Evolutionary conservation across 495 filamentous ascomycete genomes (phyloP).

Genomic region (Penicillium diatomitis): DNA sequence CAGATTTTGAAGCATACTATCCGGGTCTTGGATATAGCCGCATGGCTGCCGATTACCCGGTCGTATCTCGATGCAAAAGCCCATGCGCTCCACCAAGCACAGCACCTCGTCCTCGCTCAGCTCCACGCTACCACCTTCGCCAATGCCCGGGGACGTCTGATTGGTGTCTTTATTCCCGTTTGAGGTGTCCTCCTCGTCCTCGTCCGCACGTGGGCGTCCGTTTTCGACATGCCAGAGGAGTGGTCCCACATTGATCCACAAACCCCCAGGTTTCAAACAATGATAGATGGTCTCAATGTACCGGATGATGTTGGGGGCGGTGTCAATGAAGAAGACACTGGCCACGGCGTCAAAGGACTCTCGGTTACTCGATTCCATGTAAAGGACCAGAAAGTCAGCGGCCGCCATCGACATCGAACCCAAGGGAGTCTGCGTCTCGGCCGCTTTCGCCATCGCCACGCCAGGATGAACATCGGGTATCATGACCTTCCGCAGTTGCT

Average conservation of each 20-base stretch:
- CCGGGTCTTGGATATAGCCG: constrained; percentile 78
- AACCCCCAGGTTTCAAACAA: constrained; percentile 66
- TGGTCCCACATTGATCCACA: constrained; percentile 86
- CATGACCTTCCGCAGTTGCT: constrained; percentile 60
- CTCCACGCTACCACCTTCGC: constrained; percentile 77
- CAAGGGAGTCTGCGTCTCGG: constrained; percentile 12
- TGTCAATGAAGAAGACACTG: constrained; percentile 94
- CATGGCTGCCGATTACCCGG: constrained; percentile 39
- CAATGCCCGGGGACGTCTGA: constrained; percentile 44
- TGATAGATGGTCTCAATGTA: constrained; percentile 76
- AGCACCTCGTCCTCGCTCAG: constrained; percentile 82
- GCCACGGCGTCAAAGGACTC: constrained; percentile 71
- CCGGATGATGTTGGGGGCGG: constrained; percentile 80
- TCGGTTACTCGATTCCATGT: constrained; percentile 48
- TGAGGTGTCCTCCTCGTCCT: constrained; percentile 8
- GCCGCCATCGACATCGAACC: constrained; percentile 73
- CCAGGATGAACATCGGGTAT: constrained; percentile 74
- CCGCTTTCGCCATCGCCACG: constrained; percentile 36
- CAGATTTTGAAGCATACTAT: constrained; percentile 75
- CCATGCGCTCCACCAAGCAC: constrained; percentile 60
- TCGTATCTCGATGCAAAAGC: constrained; percentile 59
- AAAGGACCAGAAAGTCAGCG: constrained; percentile 73
- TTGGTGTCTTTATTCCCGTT: constrained; percentile 1
- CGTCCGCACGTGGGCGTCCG: constrained; percentile 25
- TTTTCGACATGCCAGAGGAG: constrained; percentile 83